Conservation (phyloP, 352 stramenopile species). For the Pythium coloratum region DNA sequence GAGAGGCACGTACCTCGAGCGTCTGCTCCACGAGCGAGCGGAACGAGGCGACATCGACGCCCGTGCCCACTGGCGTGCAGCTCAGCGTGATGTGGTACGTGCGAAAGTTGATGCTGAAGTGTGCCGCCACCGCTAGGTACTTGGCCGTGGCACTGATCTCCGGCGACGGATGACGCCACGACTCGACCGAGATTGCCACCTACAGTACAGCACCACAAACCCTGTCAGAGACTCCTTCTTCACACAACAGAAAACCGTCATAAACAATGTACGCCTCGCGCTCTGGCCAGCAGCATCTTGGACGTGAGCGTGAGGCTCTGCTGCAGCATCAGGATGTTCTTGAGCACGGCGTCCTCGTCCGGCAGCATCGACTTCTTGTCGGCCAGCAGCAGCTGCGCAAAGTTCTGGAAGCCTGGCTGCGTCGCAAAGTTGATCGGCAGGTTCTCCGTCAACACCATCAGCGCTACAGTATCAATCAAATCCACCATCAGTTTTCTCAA, state of each 20-base stretch:
- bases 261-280: slow-evolving; percentile 45
- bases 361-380: slow-evolving; percentile 64
- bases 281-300: slow-evolving; percentile 59
- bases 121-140: slow-evolving; percentile 67
- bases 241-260: neutral
- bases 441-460: slow-evolving; percentile 77
- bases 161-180: slow-evolving; percentile 50
- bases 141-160: slow-evolving; percentile 37
- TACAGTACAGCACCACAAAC: slow-evolving; percentile 9
- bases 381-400: slow-evolving; percentile 63
- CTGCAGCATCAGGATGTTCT: slow-evolving; percentile 68
- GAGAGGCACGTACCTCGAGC: slow-evolving; percentile 37
- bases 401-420: slow-evolving; percentile 68
- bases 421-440: slow-evolving; percentile 58
- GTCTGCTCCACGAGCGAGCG: slow-evolving; percentile 56
- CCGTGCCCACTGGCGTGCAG: slow-evolving; percentile 46
- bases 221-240: neutral
- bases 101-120: slow-evolving; percentile 81
- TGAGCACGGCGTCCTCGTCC: slow-evolving; percentile 55
- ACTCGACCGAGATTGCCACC: slow-evolving; percentile 66
- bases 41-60: slow-evolving; percentile 40
- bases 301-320: slow-evolving; percentile 68
- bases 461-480: slow-evolving; percentile 26
- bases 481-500: neutral
- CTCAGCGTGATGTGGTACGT: slow-evolving; percentile 63